Evolutionary conservation across 306 rosid genomes (phyloP), one percentile per base, ranked within the genome.

Genomic region (Leucaena leucocephala): DNA sequence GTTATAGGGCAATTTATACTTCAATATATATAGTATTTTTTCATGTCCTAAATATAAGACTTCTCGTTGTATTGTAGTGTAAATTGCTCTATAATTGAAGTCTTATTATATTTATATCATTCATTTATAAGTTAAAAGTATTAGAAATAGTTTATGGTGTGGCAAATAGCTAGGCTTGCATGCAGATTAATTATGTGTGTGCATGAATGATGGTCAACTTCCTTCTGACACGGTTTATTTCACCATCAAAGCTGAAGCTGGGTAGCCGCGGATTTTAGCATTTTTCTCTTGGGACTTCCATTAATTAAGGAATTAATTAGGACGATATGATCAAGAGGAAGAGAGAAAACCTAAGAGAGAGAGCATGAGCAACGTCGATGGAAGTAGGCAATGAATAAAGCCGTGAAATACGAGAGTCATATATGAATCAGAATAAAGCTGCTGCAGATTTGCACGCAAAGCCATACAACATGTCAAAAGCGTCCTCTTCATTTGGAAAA

Each of bases 381-480:
- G 72, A 55, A 57, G 82, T 27, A 34, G 14, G 78, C 77, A 64
- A 83, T 73, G 68, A 63, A 63, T 63, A 63, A 63, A 63, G 68
- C 68, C 68, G 21, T 35, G 15, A 13, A 22, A 63, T 34, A 68
- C 46, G 78, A 74, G 82, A 69, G 81, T 64, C 76, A 76, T 55
- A 19, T 21, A 55, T 42, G 66, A 68, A 76, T 78, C 74, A 89
- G 58, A 54, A 54, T 59, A 84, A 83, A 72, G 78, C 82, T 70
- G 84, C 69, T 71, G 79, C 64, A 67, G 76, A 75, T 75, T 73
- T 74, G 83, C 75, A 82, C 79, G 83, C 75, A 78, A 86, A 78
- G 81, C 80, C 54, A 68, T 76, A 49, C 62, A 73, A 68, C 71
- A 82, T 76, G 80, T 83, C 82, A 82, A 79, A 76, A 40, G 52